phyloP scores from a whole-genome alignment of 2,329 filamentous ascomycete genomes.

The Hypoxylon sp. region DNA sequence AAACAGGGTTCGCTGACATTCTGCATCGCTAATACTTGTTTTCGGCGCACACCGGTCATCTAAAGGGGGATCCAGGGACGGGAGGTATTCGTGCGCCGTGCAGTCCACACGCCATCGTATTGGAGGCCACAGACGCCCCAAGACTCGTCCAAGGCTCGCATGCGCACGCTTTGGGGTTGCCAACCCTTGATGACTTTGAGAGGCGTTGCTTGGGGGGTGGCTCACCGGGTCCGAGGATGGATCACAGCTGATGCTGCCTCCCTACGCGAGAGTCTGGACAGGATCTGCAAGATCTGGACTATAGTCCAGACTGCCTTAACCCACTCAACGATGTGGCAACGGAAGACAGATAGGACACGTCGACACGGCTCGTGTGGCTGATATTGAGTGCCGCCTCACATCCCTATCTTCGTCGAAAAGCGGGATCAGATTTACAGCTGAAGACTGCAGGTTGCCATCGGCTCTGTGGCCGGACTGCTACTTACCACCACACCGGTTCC shows the following conservation, averaged over 20 bases:
- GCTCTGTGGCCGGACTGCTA: background rate
- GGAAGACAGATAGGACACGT: background rate
- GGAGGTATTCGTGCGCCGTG: background rate
- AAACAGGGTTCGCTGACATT: conserved; percentile 21
- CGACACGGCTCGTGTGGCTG: background rate
- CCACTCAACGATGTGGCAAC: background rate
- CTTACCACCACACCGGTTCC: background rate
- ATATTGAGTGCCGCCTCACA: background rate
- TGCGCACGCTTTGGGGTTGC: conserved; percentile 14
- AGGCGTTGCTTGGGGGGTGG: background rate
- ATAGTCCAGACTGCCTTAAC: background rate
- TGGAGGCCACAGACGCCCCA: background rate
- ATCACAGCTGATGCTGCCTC: background rate
- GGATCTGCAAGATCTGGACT: conserved; percentile 15
- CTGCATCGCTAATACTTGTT: conserved; percentile 14
- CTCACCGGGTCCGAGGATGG: background rate
- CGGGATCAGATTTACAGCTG: background rate
- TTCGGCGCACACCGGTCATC: conserved; percentile 20
- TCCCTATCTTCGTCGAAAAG: background rate
- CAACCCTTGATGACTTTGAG: conserved; percentile 4
- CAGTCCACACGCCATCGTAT: conserved; percentile 5
- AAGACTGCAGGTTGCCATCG: background rate
- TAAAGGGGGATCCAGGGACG: no score
- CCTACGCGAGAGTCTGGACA: background rate
- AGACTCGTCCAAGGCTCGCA: background rate